Evolutionary conservation across 306 rosid genomes (phyloP).

Genomic region (Mimosa bimucronata): DNA sequence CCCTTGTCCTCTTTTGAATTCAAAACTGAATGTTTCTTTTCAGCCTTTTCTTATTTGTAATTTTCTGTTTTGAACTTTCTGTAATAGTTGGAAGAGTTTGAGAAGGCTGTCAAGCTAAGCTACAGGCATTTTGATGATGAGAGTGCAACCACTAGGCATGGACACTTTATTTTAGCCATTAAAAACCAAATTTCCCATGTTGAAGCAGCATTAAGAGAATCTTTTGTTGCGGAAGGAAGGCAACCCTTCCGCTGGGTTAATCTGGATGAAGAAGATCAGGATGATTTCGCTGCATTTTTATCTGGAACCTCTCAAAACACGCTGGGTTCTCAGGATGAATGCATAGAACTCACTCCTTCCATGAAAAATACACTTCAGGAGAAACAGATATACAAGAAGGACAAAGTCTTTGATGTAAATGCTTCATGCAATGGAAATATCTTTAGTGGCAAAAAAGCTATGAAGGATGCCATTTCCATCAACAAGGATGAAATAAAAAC

Average conservation of each 20-base stretch:
- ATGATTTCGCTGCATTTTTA: conserved; percentile 92
- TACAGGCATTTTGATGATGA: conserved; percentile 66
- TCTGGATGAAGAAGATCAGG: conserved; percentile 80
- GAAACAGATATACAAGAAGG: conserved; percentile 46
- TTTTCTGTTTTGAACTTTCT: conserved; percentile 37
- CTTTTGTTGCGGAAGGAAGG: conserved; percentile 66
- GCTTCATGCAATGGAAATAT: conserved; percentile 45
- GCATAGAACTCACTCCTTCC: conserved; percentile 43
- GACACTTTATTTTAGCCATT: conserved; percentile 83
- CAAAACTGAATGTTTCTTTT: conserved; percentile 15
- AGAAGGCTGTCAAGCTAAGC: conserved; percentile 83
- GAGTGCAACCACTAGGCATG: conserved; percentile 64
- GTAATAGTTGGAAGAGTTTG: conserved; percentile 92
- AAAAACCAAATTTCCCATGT: conserved; percentile 78
- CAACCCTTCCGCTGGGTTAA: conserved; percentile 85
- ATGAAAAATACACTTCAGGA: conserved; percentile 42
- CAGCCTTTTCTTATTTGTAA: conserved; percentile 4
- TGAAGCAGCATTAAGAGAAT: conserved; percentile 72
- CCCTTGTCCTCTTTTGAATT: not conserved
- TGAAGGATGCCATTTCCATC: conserved; percentile 46
- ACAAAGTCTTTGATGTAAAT: conserved; percentile 40
- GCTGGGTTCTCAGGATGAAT: conserved; percentile 46
- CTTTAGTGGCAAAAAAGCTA: conserved; percentile 46
- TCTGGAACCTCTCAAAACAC: conserved; percentile 63
- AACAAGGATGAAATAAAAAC: conserved; percentile 55